Conservation (phyloP, 1,139 yeast genomes). For the Suhomyces atakaporum region DNA sequence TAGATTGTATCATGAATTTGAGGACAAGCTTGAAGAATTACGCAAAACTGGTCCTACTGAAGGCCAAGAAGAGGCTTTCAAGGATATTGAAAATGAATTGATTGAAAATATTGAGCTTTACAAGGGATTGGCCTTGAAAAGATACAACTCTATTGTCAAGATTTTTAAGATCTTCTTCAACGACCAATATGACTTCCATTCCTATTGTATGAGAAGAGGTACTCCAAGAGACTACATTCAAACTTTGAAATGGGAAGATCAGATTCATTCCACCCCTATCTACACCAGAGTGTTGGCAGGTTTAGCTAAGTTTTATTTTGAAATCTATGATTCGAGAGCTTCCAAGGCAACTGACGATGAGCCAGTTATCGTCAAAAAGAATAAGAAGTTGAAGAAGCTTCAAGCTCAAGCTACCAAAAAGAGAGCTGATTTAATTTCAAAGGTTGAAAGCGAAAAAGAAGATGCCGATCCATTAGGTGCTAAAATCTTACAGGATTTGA, state of each 20-base stretch:
- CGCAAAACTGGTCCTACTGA: conserved; percentile 19
- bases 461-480: conserved; percentile 55
- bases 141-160: conserved; percentile 67
- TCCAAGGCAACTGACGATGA: conserved; percentile 19
- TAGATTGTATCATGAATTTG: conserved; percentile 34
- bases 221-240: conserved; percentile 82
- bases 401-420: conserved; percentile 43
- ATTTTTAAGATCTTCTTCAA: conserved; percentile 70
- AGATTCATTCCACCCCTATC: conserved; percentile 65
- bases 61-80: conserved; percentile 20
- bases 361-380: conserved; percentile 22
- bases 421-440: conserved; percentile 39
- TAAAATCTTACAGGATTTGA: conserved; percentile 34
- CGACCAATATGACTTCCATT: conserved; percentile 94
- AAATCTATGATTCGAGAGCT: conserved; percentile 34
- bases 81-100: conserved; percentile 34
- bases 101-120: conserved; percentile 42
- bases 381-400: conserved; percentile 32
- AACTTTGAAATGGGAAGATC: conserved; percentile 80
- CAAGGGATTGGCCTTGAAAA: conserved; percentile 76
- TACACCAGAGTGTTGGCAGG: conserved; percentile 72
- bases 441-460: conserved; percentile 45
- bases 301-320: conserved; percentile 59
- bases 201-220: conserved; percentile 88
- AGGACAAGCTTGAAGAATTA: conserved; percentile 18